Evolutionary conservation across 176 grass and related monocot genomes (phyloP), one percentile per base, ranked within the genome.

Genomic region (Lolium perenne): DNA sequence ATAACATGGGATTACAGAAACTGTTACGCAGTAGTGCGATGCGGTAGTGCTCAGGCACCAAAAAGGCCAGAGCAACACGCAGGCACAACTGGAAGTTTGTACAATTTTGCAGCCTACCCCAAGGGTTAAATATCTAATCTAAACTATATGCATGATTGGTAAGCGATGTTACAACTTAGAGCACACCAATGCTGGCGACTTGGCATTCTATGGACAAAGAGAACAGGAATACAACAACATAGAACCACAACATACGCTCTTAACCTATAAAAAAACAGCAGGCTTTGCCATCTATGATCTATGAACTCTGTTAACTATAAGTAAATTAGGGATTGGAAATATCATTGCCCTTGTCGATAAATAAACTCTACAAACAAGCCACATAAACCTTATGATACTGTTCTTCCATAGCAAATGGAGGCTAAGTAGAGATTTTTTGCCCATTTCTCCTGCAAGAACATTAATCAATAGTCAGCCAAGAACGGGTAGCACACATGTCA

Each of bases 331-430:
- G 63, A 55, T 58, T 84, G 85, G 83, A 76, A 78, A 48, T 58
- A 88, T 40, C 26, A 22, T 46, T n/a, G 25, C 82, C 68, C 40
- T 82, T 74, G 25, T 87, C 22, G 3, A 29, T 85, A 67, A 81
- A 82, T 63, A 87, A 69, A 84, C 58, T 88, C 84, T 91, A 76
- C 57, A 85, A 12, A 49, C 61, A 45, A 72, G 25, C 78, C 68
- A 65, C 89, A 22, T 64, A 76, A 11, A 79, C 48, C 72, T 95
- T 87, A 98, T 38, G 93, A 95, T 20, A 92, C 91, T 0, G 89
- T 98, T 93, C 95, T 95, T 91, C 95, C 95, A 89, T 98, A 95
- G 77, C 93, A 95, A 89, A 98, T 85, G 66, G 91, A 95, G 45
- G 95, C 91, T 82, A 91, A 62, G 86, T 95, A 98, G 55, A 95